phyloP scores from a whole-genome alignment of 148 eudicot genomes.

The Heliosperma pusillum region DNA sequence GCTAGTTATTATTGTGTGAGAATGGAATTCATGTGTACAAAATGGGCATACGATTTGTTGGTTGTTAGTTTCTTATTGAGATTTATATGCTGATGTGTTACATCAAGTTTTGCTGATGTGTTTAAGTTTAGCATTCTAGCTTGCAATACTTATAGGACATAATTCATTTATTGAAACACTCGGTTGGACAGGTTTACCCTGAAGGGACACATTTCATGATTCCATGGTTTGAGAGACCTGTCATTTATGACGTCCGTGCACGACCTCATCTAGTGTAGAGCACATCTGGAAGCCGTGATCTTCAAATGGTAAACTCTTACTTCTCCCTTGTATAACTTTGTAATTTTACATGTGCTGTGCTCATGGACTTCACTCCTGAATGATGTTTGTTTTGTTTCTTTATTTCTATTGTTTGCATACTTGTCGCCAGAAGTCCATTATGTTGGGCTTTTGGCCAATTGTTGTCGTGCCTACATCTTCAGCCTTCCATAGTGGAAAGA shows the following conservation, averaged over 20 bases:
- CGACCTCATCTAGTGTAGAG: constrained; percentile 90
- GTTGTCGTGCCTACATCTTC: too few relatives aligned
- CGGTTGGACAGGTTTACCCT: constrained; percentile 66
- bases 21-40: neutral
- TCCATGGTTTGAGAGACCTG: constrained; percentile 95
- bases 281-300: constrained; percentile 96
- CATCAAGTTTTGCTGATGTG: neutral
- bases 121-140: neutral
- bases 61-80: neutral
- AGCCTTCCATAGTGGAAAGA: too few relatives aligned
- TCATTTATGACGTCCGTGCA: constrained; percentile 93
- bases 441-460: neutral
- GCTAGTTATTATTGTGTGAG: neutral
- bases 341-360: neutral
- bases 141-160: neutral
- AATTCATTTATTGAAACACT: neutral
- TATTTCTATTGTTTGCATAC: neutral
- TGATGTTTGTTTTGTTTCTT: neutral
- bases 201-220: constrained; percentile 92
- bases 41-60: neutral
- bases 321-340: constrained; percentile 2
- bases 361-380: neutral
- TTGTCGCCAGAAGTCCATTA: neutral
- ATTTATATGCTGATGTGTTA: neutral
- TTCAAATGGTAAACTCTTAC: constrained; percentile 69